These are phyloP conservation scores for Fennellomyces sp. DNA, from an alignment of 371 early-diverging fungal genomes.

Conservation along the genomic window DNA sequence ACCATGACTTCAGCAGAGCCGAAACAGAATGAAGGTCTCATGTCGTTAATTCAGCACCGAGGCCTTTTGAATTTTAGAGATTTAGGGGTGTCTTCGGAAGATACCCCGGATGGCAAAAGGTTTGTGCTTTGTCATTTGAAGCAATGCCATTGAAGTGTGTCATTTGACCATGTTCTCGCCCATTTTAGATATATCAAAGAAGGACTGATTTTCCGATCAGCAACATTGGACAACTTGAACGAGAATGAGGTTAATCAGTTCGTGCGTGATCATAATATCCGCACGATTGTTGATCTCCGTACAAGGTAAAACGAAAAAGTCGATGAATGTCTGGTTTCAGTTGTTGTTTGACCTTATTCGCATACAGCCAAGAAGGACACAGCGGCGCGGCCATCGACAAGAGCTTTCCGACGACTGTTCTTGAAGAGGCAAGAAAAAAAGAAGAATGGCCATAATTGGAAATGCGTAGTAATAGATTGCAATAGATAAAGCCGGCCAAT, in stretches of 20 bases:
- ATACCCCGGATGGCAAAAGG: conserved; percentile 9
- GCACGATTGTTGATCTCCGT: conserved; percentile 34
- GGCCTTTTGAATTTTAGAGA: conserved; percentile 22
- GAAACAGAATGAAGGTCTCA: no score
- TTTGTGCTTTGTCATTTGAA: neutral
- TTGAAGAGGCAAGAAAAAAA: conserved; percentile 7
- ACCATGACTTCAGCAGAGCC: no score
- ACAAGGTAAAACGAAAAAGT: conserved; percentile 19
- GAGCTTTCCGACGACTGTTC: conserved; percentile 14
- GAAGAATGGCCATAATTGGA: neutral
- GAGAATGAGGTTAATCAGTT: conserved; percentile 18
- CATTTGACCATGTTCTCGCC: neutral
- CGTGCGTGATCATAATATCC: conserved; percentile 19
- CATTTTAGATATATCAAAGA: conserved; percentile 25
- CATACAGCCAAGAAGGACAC: conserved; percentile 7
- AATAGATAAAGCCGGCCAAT: conserved; percentile 1
- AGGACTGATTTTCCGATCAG: conserved; percentile 34
- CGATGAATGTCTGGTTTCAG: neutral
- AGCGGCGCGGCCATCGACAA: conserved; percentile 13
- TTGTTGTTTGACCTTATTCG: neutral
- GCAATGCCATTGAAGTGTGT: neutral
- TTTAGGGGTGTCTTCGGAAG: conserved; percentile 14
- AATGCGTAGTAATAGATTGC: neutral
- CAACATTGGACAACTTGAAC: conserved; percentile 25
- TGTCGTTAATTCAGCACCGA: conserved; percentile 5